Evolutionary conservation across 2,329 filamentous ascomycete species (phyloP).

Genomic region (Tolypocladium inflatum): DNA sequence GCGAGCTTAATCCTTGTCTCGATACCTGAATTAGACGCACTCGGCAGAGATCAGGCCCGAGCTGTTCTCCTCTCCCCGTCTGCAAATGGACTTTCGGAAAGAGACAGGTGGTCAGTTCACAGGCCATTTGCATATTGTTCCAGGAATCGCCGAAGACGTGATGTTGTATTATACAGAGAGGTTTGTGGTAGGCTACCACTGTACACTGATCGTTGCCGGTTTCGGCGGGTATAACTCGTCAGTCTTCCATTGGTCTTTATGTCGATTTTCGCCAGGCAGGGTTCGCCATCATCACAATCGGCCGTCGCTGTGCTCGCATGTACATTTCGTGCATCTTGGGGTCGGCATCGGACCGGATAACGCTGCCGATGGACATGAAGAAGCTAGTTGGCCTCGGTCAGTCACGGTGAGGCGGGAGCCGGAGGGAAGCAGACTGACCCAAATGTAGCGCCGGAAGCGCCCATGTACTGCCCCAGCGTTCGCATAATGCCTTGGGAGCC

Average conservation of each 20-base stretch:
- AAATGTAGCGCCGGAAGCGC: conserved; percentile 89
- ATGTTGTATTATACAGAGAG: background rate
- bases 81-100: background rate
- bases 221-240: conserved; percentile 3
- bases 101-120: background rate
- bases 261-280: conserved; percentile 23
- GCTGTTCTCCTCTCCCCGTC: background rate
- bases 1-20: background rate
- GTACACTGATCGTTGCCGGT: background rate
- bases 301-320: conserved; percentile 61
- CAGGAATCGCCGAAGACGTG: background rate
- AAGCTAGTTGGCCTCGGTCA: conserved; percentile 43
- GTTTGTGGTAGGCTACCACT: background rate
- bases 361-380: conserved; percentile 98
- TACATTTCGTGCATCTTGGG: conserved; percentile 68
- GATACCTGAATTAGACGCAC: background rate
- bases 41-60: too few relatives aligned
- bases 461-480: conserved; percentile 94
- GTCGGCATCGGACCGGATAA: conserved; percentile 85
- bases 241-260: background rate
- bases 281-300: conserved; percentile 49
- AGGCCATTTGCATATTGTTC: background rate
- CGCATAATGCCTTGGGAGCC: conserved; percentile 90
- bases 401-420: conserved; percentile 1
- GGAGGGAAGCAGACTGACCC: conserved; percentile 47